These are phyloP conservation scores for Tetrahymena elliotti DNA, from an alignment of 73 alveolate genomes.

Conservation along the genomic window DNA sequence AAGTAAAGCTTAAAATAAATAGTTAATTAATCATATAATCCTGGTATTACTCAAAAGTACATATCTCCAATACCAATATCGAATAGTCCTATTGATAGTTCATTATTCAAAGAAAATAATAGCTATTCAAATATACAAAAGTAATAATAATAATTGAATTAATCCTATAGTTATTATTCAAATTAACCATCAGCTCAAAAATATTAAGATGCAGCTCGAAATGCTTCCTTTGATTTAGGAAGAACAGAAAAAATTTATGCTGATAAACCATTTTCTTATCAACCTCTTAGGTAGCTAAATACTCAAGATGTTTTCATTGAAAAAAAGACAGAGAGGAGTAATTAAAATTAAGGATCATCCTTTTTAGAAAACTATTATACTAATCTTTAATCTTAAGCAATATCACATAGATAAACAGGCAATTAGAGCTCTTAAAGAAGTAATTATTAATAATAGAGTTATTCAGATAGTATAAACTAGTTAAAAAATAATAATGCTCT, in stretches of 20 bases:
- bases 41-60: neutral
- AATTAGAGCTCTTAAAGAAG: neutral
- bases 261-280: neutral
- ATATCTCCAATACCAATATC: neutral
- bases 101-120: neutral
- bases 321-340: neutral
- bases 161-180: neutral
- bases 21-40: neutral
- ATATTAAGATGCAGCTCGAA: neutral
- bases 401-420: neutral
- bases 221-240: neutral
- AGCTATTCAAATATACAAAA: neutral
- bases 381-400: neutral
- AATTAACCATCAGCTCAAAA: neutral
- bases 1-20: neutral
- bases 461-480: neutral
- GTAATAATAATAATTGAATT: neutral
- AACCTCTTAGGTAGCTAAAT: neutral
- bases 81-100: neutral
- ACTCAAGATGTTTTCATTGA: neutral
- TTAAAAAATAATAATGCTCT: neutral
- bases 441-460: neutral
- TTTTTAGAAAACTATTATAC: neutral
- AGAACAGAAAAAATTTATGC: neutral
- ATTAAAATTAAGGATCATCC: neutral